phyloP scores from a whole-genome alignment of 73 alveolate genomes.

The Effrenium voratum region DNA sequence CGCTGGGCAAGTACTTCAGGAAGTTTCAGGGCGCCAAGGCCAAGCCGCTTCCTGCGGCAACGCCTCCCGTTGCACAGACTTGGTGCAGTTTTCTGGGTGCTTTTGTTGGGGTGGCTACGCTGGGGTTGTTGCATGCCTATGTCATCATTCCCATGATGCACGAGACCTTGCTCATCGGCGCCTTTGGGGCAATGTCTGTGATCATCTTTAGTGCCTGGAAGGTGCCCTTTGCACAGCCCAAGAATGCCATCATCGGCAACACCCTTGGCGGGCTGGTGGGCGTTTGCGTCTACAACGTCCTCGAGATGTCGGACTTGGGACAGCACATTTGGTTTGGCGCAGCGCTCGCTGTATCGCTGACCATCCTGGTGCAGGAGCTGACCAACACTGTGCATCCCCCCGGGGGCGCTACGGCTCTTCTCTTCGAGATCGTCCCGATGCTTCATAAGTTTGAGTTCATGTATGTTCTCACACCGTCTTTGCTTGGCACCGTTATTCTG shows the following conservation, averaged over 20 bases:
- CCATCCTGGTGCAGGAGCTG: conserved; percentile 68
- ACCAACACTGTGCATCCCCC: conserved; percentile 80
- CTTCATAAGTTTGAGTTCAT: conserved; percentile 20
- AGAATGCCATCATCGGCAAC: conserved; percentile 60
- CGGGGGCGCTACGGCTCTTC: conserved; percentile 50
- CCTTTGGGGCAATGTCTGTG: conserved; percentile 82
- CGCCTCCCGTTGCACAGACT: conserved; percentile 43
- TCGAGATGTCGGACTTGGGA: background rate
- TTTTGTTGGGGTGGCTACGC: conserved; percentile 28
- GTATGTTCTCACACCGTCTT: conserved; percentile 26
- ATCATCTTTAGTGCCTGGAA: conserved; percentile 34
- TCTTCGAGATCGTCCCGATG: conserved; percentile 13
- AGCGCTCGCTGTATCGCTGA: conserved; percentile 50
- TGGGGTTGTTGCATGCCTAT: conserved; percentile 37
- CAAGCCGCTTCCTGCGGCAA: conserved; percentile 38
- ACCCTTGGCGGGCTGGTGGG: conserved; percentile 30
- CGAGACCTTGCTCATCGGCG: conserved; percentile 31
- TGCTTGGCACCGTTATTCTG: conserved; percentile 47
- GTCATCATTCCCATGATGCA: conserved; percentile 46
- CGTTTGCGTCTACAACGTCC: conserved; percentile 4
- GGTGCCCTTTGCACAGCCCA: conserved; percentile 64
- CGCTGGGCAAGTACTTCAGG: conserved; percentile 15
- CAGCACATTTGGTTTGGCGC: conserved; percentile 25
- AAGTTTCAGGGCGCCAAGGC: conserved; percentile 35
- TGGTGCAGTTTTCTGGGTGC: conserved; percentile 81